Evolutionary conservation across 352 stramenopile genomes (phyloP), one percentile per base, ranked within the genome.

Genomic region (Phytophthora litchii): DNA sequence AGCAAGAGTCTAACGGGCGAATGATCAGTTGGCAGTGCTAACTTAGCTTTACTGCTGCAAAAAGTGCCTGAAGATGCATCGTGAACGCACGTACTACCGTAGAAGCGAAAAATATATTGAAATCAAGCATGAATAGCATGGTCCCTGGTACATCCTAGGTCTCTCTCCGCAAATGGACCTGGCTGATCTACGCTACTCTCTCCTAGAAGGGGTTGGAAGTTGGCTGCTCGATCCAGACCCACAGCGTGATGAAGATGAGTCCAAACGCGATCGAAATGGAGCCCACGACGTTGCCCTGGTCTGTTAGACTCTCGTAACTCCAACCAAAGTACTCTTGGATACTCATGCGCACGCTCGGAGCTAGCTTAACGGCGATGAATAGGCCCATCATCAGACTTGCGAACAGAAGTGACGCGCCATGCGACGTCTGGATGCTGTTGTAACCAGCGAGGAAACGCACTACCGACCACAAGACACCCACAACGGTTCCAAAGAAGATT

Each of bases 311-410:
- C 67, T 88, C 69, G 70, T 94, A 92, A 68, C 80, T 91, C 85
- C 85, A 94, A 64, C 85, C 85, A 78, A 92, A 94, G 70, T 94
- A 94, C 68, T 94, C 85, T 59, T 92, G 83, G 67, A 94, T 90
- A 60, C 80, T 91, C 85, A 94, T 94, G 32, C 83, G 82, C 17
- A 94, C 83, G 40, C 77, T 91, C 1, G 85, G 85, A 14, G 79
- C 82, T 11, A 94, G 66, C 72, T 94, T 94, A 35, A 87, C 78
- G 8, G 75, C 80, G 54, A 94, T 86, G 57, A 92, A 92, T 2
- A 92, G 64, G 36, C 84, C 84, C 84, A 94, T 91, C 59, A 94
- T 74, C 31, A 91, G 50, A 80, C 78, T 89, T 12, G 82, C 85
- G 29, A 87, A 86, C 17, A 92, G 67, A 52, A 91, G 60, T 50